Evolutionary conservation across 78 protist species (phyloP).

Genomic region (Blattamonas nauphoetae): DNA sequence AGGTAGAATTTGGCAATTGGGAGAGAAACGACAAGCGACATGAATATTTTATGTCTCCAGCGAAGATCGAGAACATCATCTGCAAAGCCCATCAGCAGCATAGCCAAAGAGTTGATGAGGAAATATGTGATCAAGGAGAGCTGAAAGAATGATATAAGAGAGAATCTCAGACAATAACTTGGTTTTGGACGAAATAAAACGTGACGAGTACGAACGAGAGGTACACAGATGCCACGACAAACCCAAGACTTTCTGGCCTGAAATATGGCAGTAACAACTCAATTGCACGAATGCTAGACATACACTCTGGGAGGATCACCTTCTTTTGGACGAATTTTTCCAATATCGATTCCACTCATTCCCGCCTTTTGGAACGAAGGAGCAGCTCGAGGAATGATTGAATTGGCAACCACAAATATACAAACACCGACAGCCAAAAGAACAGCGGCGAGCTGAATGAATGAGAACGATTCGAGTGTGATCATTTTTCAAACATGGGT

Average conservation of each 20-base stretch:
- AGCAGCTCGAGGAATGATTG: background rate
- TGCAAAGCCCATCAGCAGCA: conserved; percentile 85
- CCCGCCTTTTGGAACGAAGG: conserved; percentile 3
- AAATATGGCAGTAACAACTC: background rate
- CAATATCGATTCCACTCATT: conserved; percentile 32
- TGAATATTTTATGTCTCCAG: conserved; percentile 71
- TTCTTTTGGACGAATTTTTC: conserved; percentile 8
- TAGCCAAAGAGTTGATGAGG: background rate
- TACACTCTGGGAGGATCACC: background rate
- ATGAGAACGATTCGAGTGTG: too few species aligned
- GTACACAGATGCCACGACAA: conserved; percentile 53
- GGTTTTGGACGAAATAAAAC: conserved; percentile 25
- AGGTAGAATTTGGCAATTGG: conserved; percentile 47
- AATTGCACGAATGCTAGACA: background rate
- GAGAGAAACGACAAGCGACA: conserved; percentile 79
- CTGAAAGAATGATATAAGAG: background rate
- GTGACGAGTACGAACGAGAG: conserved; percentile 50
- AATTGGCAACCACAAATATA: background rate
- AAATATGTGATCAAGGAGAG: background rate
- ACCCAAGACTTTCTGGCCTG: conserved; percentile 77
- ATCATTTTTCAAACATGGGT: too few species aligned
- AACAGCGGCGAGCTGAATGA: too few species aligned
- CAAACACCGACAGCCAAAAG: too few species aligned
- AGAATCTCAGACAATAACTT: background rate
- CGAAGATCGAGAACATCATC: conserved; percentile 90